Base-by-base conservation (phyloP, 371 early-diverging fungal species). In the Apophysomyces trapeziformis region DNA sequence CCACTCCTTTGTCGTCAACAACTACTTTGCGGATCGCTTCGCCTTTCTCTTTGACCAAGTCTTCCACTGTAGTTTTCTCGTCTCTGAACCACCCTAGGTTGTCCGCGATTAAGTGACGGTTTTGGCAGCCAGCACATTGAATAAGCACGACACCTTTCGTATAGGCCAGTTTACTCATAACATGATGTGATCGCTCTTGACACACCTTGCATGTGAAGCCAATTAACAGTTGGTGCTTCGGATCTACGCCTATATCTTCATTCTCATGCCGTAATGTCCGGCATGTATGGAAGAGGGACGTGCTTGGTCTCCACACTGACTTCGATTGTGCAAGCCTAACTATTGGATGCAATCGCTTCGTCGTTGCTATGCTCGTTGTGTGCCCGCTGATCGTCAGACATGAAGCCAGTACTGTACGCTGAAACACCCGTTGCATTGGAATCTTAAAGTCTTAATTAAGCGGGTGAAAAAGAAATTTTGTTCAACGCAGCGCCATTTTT, bases 171-270 rank as follows among this genome's bases (percentile, higher is more conserved):
- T 93, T 95, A 59, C 96, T 93, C 92, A 98, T 96, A 64, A 87
- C 85, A 75, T 96, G 94, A 76, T 92, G 87, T 26, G 90, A 87
- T 13, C 96, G 91, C 63, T 88, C 86, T 65, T 81, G 72, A 77
- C 98, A 98, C 18, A 94, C 95, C 70, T 93, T 95, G 75, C 98
- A 98, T 7, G 96, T 97, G 76, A 95, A 97, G 5, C 94, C 95
- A 70, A 96, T 93, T 2, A 96, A 70, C 73, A 95, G 73, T 43
- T 92, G 87, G 8, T 82, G 87, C 47, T 86, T 84, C 39, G 78
- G 80, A 44, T 80, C 75, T 1, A 69, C 58, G 26, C 12, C n/a
- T 38, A 60, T 66, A 18, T 45, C 50, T 14, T 61, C 11, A n/a
- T 75, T 66, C 57, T 64, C 38, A 38, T 70, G 63, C 44, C 50